These are phyloP conservation scores for Vanilla planifolia DNA, from an alignment of 106 monocot species.

Conservation along the genomic window DNA sequence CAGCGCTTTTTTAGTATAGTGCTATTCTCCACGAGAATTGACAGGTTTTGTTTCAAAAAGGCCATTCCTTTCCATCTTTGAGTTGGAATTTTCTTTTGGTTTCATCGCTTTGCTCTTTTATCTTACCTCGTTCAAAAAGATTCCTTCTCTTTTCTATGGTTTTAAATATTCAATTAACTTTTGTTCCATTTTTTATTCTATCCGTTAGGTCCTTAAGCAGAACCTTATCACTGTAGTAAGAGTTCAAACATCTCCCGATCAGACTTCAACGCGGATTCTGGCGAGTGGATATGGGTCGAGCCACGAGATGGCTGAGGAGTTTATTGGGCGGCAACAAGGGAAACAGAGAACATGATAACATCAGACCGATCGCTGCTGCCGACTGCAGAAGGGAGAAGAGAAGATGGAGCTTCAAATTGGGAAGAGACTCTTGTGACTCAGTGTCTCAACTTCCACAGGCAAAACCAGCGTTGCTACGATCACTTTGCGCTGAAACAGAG, in stretches of 20 bases:
- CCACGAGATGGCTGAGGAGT: conserved; percentile 64
- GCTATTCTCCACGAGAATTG: too few species aligned
- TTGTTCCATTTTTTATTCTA: neutral
- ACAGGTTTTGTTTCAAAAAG: too few species aligned
- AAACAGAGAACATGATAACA: conserved; percentile 12
- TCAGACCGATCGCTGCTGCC: neutral
- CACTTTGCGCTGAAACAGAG: conserved; percentile 58
- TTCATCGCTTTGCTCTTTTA: conserved; percentile 1
- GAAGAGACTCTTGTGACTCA: conserved; percentile 22
- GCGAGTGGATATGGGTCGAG: conserved; percentile 40
- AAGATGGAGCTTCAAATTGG: conserved; percentile 68
- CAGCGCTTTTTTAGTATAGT: too few species aligned
- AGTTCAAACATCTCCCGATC: too few species aligned
- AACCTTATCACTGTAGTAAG: too few species aligned
- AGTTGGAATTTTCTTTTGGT: neutral
- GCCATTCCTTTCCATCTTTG: too few species aligned
- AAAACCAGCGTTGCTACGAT: conserved; percentile 37
- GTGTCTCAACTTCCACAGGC: neutral
- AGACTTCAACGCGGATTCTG: too few species aligned
- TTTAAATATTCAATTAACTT: neutral
- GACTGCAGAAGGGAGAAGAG: conserved; percentile 50
- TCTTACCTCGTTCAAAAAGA: neutral
- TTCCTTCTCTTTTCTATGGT: neutral
- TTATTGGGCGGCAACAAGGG: conserved; percentile 52
- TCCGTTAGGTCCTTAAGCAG: neutral